These are phyloP conservation scores for Olyra latifolia DNA, from an alignment of 176 grass and related monocot species.

Conservation along the genomic window DNA sequence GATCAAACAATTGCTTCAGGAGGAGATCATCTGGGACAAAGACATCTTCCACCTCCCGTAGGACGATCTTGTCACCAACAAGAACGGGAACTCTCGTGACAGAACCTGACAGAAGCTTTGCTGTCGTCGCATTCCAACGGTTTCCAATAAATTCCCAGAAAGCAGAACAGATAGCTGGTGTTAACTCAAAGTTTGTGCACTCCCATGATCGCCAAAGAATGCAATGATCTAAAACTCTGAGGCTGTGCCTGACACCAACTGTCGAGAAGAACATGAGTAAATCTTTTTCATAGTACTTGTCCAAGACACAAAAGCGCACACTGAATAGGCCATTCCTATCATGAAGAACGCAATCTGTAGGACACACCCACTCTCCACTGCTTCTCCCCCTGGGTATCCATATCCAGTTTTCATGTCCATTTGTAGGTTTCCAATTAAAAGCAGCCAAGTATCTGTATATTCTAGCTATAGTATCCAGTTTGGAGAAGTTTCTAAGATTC, in stretches of 20 bases:
- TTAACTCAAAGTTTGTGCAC: conserved; percentile 7
- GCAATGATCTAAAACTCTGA: conserved; percentile 26
- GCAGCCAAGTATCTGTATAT: conserved; percentile 41
- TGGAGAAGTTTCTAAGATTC: background rate
- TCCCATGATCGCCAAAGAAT: conserved; percentile 41
- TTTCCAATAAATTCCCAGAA: conserved; percentile 43
- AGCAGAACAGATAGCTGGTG: background rate
- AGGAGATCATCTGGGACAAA: conserved; percentile 41
- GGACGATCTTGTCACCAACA: conserved; percentile 12
- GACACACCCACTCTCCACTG: conserved; percentile 36
- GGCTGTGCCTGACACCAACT: conserved; percentile 23
- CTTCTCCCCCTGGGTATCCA: conserved; percentile 23
- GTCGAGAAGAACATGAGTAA: conserved; percentile 40
- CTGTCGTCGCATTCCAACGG: conserved; percentile 28
- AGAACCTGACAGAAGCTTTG: conserved; percentile 27
- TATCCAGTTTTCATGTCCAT: conserved; percentile 19
- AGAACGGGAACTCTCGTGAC: conserved; percentile 35
- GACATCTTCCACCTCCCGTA: conserved; percentile 25
- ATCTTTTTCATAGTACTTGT: conserved; percentile 42
- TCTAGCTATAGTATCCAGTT: conserved; percentile 28
- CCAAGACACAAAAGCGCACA: conserved; percentile 27
- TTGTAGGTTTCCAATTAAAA: conserved; percentile 30
- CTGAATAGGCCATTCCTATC: conserved; percentile 38
- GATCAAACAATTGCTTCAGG: conserved; percentile 32
- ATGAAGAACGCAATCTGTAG: conserved; percentile 40